A percentile compares a stretch with the other conserved stretches of the same genome.
Evolutionary conservation across 192 early-diverging fungal genomes (phyloP).

Genomic region (Thoreauomyces humboldtii): DNA sequence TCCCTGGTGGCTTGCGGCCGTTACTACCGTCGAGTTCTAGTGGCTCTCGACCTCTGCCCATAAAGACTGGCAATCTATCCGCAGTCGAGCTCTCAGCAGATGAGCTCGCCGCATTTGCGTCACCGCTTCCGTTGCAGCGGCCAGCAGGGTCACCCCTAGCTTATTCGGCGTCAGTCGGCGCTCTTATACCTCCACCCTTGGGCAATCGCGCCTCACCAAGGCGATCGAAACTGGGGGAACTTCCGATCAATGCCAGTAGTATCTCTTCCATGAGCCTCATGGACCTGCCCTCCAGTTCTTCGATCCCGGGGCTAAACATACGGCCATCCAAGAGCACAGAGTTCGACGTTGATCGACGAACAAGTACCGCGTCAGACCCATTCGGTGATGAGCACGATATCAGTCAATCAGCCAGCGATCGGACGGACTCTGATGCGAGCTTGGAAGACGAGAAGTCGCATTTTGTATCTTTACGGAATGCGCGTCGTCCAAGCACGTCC

Average conservation of each 20-base stretch:
- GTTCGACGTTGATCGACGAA: not conserved
- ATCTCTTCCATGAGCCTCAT: not conserved
- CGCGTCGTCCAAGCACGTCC: no score
- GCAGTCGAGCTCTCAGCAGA: not conserved
- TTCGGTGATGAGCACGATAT: constrained; percentile 27
- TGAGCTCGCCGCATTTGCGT: not conserved
- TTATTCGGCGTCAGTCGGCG: constrained; percentile 9
- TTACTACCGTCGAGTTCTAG: not conserved
- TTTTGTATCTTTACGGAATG: no score
- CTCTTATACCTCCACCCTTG: not conserved
- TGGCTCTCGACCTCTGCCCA: not conserved
- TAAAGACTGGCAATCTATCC: not conserved
- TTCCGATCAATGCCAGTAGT: not conserved
- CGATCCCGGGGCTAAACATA: not conserved
- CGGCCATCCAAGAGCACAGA: not conserved
- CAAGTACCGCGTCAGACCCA: constrained; percentile 14
- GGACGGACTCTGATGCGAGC: not conserved
- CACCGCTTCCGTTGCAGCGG: not conserved
- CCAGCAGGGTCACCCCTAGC: not conserved
- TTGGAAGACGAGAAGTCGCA: not conserved
- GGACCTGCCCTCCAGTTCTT: no score
- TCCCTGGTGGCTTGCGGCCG: not conserved
- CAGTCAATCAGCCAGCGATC: not conserved
- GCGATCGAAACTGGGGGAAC: not conserved
- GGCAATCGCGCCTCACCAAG: not conserved